Percentiles rank a stretch among this genome's conserved stretches.
Conservation (phyloP, 305 asterid species). For the Withania somnifera region DNA sequence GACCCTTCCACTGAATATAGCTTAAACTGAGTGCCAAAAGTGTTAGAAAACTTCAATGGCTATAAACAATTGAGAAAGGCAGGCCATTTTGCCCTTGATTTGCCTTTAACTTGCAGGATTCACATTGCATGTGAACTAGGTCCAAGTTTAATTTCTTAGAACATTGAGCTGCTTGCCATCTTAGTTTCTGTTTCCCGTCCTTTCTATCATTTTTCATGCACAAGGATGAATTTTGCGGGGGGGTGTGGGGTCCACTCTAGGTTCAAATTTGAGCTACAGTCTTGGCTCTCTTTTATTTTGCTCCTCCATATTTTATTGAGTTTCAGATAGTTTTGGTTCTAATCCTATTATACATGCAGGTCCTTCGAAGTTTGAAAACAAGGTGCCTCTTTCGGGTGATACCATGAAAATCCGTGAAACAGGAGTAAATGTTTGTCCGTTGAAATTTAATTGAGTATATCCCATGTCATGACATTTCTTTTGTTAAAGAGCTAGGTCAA, state of each 20-base stretch:
- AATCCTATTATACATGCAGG: conserved; percentile 23
- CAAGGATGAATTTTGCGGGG: neutral
- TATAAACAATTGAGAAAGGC: neutral
- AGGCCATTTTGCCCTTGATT: neutral
- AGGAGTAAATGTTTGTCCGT: conserved; percentile 71
- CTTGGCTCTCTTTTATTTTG: neutral
- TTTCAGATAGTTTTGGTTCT: conserved; percentile 4
- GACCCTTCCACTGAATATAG: neutral
- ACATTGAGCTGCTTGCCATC: neutral
- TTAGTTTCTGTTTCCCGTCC: neutral
- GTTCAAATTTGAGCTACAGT: neutral
- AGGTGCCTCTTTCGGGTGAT: conserved; percentile 43
- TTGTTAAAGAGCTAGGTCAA: conserved; percentile 53
- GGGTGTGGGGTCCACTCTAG: neutral
- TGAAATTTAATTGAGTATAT: conserved; percentile 64
- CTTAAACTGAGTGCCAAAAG: neutral
- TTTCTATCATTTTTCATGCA: neutral
- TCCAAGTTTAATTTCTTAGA: neutral
- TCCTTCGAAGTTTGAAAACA: conserved; percentile 36
- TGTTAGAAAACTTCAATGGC: neutral
- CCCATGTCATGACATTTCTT: conserved; percentile 73
- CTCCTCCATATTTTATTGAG: neutral
- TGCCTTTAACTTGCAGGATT: neutral
- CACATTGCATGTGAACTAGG: neutral
- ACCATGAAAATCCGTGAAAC: conserved; percentile 51